These are phyloP conservation scores for Termitomyces sp. DNA, from an alignment of 768 basidiomycete genomes.

Conservation along the genomic window DNA sequence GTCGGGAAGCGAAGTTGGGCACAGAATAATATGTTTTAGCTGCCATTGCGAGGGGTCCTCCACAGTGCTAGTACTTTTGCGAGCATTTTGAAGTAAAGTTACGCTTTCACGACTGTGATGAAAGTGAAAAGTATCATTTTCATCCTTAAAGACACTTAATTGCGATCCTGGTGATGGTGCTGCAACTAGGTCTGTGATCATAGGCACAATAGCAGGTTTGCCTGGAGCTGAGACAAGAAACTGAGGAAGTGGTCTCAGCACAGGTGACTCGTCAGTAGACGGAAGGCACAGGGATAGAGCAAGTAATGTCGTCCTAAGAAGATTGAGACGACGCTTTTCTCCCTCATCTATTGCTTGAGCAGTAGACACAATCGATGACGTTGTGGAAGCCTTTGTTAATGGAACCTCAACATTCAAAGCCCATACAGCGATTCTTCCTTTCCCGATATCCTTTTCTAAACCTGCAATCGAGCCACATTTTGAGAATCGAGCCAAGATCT, in stretches of 20 bases:
- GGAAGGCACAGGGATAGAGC: slow-evolving; percentile 37
- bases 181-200: slow-evolving; percentile 31
- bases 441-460: slow-evolving; percentile 27
- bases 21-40: slow-evolving; percentile 51
- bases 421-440: slow-evolving; percentile 52
- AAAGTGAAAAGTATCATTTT: slow-evolving; percentile 67
- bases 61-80: slow-evolving; percentile 14
- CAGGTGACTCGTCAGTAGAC: slow-evolving; percentile 22
- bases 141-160: slow-evolving; percentile 47
- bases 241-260: slow-evolving; percentile 49
- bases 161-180: slow-evolving; percentile 22
- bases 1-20: slow-evolving; percentile 43
- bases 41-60: slow-evolving; percentile 31
- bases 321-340: slow-evolving; percentile 18
- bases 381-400: slow-evolving; percentile 23
- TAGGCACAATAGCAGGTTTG: slow-evolving; percentile 33
- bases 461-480: slow-evolving; percentile 24
- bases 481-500: slow-evolving; percentile 26
- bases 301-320: slow-evolving; percentile 28
- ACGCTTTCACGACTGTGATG: slow-evolving; percentile 31
- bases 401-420: slow-evolving; percentile 56
- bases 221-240: slow-evolving; percentile 45
- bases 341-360: slow-evolving; percentile 9
- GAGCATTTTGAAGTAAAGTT: slow-evolving; percentile 23
- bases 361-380: slow-evolving; percentile 16